These are phyloP conservation scores for Papilionanthe hybrid DNA, from an alignment of 116 monocot species.

Conservation along the genomic window DNA sequence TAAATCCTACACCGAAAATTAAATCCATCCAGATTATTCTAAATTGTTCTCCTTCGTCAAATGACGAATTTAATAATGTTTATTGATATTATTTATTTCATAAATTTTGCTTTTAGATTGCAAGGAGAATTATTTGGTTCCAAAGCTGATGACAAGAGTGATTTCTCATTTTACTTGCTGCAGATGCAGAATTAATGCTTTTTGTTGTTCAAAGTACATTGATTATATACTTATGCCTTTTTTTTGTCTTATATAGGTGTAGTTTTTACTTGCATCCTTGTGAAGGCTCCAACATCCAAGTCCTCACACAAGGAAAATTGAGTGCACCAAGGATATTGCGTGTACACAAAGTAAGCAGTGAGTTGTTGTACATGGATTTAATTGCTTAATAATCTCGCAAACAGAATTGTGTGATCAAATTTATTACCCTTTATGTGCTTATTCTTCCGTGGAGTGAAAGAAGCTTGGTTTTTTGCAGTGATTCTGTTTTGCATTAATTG, in stretches of 20 bases:
- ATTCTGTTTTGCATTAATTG: constrained; percentile 2
- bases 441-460: not conserved
- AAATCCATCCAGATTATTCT: not conserved
- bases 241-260: constrained; percentile 50
- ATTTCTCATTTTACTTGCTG: not conserved
- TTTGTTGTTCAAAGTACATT: not conserved
- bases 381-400: not conserved
- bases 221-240: constrained; percentile 4
- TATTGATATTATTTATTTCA: not conserved
- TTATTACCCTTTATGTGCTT: not conserved
- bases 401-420: not conserved
- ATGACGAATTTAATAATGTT: not conserved
- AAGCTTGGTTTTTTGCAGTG: constrained; percentile 2
- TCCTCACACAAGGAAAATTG: constrained; percentile 89
- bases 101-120: not conserved
- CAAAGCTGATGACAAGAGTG: not conserved
- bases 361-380: not conserved
- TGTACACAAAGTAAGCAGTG: constrained; percentile 76
- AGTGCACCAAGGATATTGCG: constrained; percentile 95
- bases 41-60: not conserved
- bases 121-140: not conserved
- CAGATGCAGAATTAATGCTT: constrained; percentile 2
- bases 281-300: constrained; percentile 75
- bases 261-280: constrained; percentile 96
- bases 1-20: not conserved